A percentile compares a stretch with the other conserved stretches of the same genome.
Evolutionary conservation across 768 basidiomycete genomes (phyloP).

Genomic region (Lyophyllum semitale): DNA sequence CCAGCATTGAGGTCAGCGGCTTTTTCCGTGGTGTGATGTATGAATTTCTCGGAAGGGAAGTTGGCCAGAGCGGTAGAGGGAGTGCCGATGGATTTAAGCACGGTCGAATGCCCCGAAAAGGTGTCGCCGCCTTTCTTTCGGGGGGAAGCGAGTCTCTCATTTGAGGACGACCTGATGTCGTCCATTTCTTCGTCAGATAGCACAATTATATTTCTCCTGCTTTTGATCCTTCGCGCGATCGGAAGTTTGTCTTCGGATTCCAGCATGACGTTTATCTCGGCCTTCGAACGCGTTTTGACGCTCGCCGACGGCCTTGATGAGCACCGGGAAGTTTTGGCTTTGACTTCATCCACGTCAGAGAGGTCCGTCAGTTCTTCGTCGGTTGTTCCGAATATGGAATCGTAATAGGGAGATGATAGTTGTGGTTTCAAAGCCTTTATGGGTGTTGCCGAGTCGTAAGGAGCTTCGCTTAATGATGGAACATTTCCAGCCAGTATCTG

Average conservation of each 20-base stretch:
- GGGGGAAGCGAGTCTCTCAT: neutral
- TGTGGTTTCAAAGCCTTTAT: neutral
- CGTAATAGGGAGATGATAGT: constrained; percentile 9
- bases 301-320: neutral
- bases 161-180: neutral
- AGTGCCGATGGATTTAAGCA: neutral
- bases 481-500: neutral
- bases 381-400: constrained; percentile 22
- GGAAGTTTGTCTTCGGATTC: constrained; percentile 16
- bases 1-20: neutral
- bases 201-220: constrained; percentile 8
- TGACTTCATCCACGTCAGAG: constrained; percentile 16
- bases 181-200: constrained; percentile 17
- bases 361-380: constrained; percentile 28
- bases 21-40: neutral
- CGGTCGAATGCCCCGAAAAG: neutral
- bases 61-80: no score
- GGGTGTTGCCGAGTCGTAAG: neutral
- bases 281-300: neutral
- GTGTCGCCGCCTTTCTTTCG: neutral
- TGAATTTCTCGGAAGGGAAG: no score
- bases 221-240: constrained; percentile 3
- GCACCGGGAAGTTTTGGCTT: neutral
- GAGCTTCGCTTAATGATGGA: neutral
- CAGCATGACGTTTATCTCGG: neutral